Evolutionary conservation across 176 grass and related monocot species (phyloP).

Genomic region (Lolium rigidum): DNA sequence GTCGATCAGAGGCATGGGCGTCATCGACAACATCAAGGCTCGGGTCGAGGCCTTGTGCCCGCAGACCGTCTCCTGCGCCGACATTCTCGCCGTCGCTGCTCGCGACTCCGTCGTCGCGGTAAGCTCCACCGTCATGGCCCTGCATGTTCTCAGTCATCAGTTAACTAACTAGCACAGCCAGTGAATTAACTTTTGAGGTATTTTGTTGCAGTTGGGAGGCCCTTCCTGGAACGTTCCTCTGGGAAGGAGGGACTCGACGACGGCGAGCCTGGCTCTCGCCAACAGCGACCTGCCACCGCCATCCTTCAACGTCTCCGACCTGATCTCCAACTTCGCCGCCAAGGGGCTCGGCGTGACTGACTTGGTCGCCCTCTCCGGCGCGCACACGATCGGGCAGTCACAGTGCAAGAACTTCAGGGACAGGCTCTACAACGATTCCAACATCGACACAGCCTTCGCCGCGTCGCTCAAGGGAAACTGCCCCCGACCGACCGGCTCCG

Average conservation of each 20-base stretch:
- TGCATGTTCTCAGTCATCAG: neutral
- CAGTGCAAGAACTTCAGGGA: slow-evolving; percentile 51
- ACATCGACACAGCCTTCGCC: slow-evolving; percentile 55
- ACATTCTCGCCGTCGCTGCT: slow-evolving; percentile 76
- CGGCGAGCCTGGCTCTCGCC: slow-evolving; percentile 35
- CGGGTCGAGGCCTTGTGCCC: slow-evolving; percentile 54
- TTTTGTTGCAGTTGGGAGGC: slow-evolving; percentile 30
- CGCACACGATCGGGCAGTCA: slow-evolving; percentile 62
- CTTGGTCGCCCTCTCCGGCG: slow-evolving; percentile 66
- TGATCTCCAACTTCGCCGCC: slow-evolving; percentile 36
- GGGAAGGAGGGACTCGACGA: slow-evolving; percentile 55
- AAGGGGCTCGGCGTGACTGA: slow-evolving; percentile 46
- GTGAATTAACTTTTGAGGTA: neutral
- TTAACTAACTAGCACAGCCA: neutral
- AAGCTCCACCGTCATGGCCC: neutral
- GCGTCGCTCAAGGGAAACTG: slow-evolving; percentile 48
- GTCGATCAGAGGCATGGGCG: slow-evolving; percentile 54
- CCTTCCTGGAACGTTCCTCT: slow-evolving; percentile 47
- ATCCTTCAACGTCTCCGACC: slow-evolving; percentile 15
- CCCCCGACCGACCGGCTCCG: slow-evolving; percentile 13
- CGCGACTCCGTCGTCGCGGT: slow-evolving; percentile 81
- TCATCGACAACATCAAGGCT: slow-evolving; percentile 61
- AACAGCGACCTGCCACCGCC: slow-evolving; percentile 43
- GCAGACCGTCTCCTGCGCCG: slow-evolving; percentile 77
- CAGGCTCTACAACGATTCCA: slow-evolving; percentile 68